These are phyloP conservation scores for Trichosporon asahii DNA, from an alignment of 1,284 basidiomycete genomes.

Conservation along the genomic window DNA sequence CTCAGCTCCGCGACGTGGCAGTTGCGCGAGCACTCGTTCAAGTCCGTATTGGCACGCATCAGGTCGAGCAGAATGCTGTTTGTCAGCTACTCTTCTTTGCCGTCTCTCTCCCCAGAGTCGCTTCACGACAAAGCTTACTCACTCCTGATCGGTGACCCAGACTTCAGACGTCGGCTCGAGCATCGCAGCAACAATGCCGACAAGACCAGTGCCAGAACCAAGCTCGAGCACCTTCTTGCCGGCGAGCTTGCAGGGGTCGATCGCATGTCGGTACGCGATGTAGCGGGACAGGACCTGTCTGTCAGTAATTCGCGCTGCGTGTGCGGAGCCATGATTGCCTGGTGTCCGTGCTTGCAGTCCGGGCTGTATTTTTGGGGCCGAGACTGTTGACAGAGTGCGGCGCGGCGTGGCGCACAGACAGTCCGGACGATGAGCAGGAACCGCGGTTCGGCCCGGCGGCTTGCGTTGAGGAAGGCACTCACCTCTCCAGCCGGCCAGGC, in stretches of 20 bases:
- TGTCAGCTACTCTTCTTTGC: constrained; percentile 19
- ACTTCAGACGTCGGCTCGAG: constrained; percentile 60
- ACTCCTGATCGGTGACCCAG: constrained; percentile 87
- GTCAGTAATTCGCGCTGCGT: neutral
- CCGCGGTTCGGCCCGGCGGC: neutral
- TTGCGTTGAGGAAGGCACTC: constrained; percentile 25
- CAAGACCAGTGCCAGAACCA: constrained; percentile 80
- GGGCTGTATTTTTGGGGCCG: neutral
- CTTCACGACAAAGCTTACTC: constrained; percentile 40
- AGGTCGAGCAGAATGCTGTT: constrained; percentile 67
- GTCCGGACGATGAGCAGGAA: neutral
- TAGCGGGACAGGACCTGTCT: constrained; percentile 70
- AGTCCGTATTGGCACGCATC: constrained; percentile 65
- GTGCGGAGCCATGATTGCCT: neutral
- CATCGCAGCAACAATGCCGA: constrained; percentile 74
- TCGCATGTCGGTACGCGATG: constrained; percentile 58
- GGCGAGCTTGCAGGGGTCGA: constrained; percentile 54
- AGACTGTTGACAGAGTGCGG: too few relatives aligned
- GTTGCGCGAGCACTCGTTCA: constrained; percentile 59
- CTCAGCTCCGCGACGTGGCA: constrained; percentile 69
- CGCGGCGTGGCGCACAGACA: neutral
- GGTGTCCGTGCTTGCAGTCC: neutral
- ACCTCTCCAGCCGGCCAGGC: constrained; percentile 92
- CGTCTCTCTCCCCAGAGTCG: neutral
- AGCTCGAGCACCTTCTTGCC: constrained; percentile 71